Evolutionary conservation across 805 yeast species (phyloP).

Genomic region (Yamadazyma ubonensis): DNA sequence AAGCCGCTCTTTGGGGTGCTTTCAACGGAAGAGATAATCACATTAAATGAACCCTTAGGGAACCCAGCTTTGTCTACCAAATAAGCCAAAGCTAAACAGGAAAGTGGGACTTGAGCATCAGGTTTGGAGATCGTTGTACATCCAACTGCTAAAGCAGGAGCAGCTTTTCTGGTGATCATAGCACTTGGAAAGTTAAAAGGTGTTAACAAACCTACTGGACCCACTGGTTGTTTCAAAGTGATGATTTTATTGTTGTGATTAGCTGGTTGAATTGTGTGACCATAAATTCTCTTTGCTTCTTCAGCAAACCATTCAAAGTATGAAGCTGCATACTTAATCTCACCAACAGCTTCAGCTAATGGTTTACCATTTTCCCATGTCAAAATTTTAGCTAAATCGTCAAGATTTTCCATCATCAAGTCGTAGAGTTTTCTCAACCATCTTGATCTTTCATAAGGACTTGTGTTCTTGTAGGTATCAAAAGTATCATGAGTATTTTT

Average conservation of each 20-base stretch:
- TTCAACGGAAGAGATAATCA: constrained; percentile 46
- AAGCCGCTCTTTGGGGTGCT: constrained; percentile 54
- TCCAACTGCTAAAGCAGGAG: constrained; percentile 66
- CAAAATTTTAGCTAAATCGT: constrained; percentile 55
- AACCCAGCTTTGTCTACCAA: constrained; percentile 59
- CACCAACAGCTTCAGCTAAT: constrained; percentile 53
- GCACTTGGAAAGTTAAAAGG: constrained; percentile 72
- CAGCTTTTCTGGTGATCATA: constrained; percentile 65
- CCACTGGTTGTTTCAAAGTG: constrained; percentile 59
- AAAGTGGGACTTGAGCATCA: constrained; percentile 60
- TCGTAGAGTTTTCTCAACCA: constrained; percentile 51
- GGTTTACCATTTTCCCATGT: constrained; percentile 65
- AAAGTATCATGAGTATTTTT: constrained; percentile 48
- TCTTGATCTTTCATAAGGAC: constrained; percentile 49
- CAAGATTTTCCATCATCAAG: constrained; percentile 53
- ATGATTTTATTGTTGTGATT: constrained; percentile 50
- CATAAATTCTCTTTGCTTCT: constrained; percentile 57
- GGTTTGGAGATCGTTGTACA: constrained; percentile 62
- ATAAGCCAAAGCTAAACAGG: constrained; percentile 56
- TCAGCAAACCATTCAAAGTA: constrained; percentile 49
- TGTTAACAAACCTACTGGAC: constrained; percentile 61
- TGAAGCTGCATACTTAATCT: constrained; percentile 56
- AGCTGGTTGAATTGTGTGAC: constrained; percentile 56
- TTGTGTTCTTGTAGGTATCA: constrained; percentile 44
- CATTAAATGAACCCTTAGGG: constrained; percentile 57